Percentiles rank a stretch among this genome's conserved stretches.
These are phyloP conservation scores for Naumovozyma castellii DNA, from an alignment of 805 yeast genomes.

Conservation along the genomic window DNA sequence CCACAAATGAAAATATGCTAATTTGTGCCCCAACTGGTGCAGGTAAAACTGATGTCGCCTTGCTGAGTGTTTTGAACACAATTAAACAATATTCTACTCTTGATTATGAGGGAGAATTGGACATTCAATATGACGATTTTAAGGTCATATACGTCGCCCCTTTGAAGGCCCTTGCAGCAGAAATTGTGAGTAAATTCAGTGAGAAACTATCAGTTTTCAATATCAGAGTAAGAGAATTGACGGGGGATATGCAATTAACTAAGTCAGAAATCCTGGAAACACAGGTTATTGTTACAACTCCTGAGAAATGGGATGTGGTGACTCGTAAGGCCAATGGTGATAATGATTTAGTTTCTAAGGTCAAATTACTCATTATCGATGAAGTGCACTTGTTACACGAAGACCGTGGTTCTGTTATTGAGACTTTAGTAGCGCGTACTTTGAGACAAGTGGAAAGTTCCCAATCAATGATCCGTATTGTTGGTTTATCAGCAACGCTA, in stretches of 20 bases:
- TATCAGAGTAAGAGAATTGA: slow-evolving; percentile 74
- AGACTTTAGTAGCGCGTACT: slow-evolving; percentile 89
- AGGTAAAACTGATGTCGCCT: slow-evolving; percentile 91
- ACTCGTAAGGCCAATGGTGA: slow-evolving; percentile 90
- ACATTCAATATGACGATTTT: slow-evolving; percentile 73
- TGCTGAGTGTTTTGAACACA: slow-evolving; percentile 68
- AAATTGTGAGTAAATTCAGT: slow-evolving; percentile 83
- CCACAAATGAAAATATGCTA: slow-evolving; percentile 87
- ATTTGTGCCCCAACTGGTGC: slow-evolving; percentile 98
- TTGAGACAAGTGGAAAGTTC: slow-evolving; percentile 89
- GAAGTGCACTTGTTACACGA: slow-evolving; percentile 95
- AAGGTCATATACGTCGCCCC: slow-evolving; percentile 92
- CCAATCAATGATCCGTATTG: slow-evolving; percentile 87
- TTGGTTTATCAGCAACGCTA: slow-evolving; percentile 87
- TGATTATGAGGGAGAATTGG: slow-evolving; percentile 41
- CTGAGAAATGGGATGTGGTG: slow-evolving; percentile 97
- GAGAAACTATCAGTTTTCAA: slow-evolving; percentile 77
- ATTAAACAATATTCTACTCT: slow-evolving; percentile 61
- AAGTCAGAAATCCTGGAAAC: slow-evolving; percentile 70
- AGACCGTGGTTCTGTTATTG: slow-evolving; percentile 96
- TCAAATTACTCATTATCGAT: slow-evolving; percentile 80
- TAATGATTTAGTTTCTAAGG: slow-evolving; percentile 71
- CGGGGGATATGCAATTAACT: slow-evolving; percentile 93
- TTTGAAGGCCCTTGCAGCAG: slow-evolving; percentile 89
- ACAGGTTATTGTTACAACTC: slow-evolving; percentile 86